Percentiles rank a stretch among this genome's conserved stretches.
Conservation (phyloP, 345 rosid genomes). For the Eucalyptus regnans region DNA sequence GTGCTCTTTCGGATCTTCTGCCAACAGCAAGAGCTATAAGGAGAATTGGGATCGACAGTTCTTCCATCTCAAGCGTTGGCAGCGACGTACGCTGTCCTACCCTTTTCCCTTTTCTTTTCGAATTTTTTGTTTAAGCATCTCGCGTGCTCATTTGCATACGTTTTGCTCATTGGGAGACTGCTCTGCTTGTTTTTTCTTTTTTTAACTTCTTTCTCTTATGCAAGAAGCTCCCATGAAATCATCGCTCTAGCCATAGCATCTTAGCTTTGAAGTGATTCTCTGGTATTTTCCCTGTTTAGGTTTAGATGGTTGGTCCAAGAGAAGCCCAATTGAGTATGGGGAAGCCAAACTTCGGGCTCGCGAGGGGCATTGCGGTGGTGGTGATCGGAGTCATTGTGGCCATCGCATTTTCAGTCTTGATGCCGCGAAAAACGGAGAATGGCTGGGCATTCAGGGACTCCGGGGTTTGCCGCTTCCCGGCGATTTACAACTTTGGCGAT, state of each 20-base stretch:
- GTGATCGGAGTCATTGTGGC: neutral
- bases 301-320: neutral
- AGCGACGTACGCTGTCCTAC: neutral
- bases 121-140: neutral
- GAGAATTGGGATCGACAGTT: neutral
- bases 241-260: neutral
- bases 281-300: neutral
- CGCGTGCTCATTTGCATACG: neutral
- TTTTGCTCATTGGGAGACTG: neutral
- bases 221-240: neutral
- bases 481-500: conserved; percentile 9
- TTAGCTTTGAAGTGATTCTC: neutral
- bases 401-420: neutral
- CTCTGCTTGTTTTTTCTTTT: neutral
- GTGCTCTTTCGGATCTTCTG: neutral
- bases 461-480: neutral
- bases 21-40: neutral
- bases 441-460: neutral
- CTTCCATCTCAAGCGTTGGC: neutral
- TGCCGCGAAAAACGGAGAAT: neutral
- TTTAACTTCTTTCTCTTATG: neutral
- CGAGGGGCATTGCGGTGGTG: neutral
- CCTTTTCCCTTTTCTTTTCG: neutral
- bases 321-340: neutral
- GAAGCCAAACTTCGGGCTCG: neutral